Base-by-base conservation (phyloP, 306 rosid species). In the cucumber (Cucumis sativus) region DNA sequence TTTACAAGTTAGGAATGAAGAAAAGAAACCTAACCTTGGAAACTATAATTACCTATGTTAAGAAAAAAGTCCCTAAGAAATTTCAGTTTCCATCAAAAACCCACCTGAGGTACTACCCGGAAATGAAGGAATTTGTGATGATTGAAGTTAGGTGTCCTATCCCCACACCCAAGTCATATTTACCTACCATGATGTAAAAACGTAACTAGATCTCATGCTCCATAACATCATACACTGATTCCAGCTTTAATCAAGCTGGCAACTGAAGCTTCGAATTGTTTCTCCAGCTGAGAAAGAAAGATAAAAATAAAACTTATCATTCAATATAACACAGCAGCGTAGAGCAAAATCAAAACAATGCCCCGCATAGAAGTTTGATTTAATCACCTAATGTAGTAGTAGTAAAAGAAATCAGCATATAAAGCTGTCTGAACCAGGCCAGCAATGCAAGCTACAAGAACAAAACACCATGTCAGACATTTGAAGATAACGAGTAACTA, bases 341-440 rank as follows among this genome's bases (percentile, higher is more conserved):
- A 33, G 33, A 73, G 11, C 30, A 52, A 33, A 52, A 33, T 18
- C 17, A 52, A 25, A 73, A 16, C 30, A 17, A 45, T 43, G 3
- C 56, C 56, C 75, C 2, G 33, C 60, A 28, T 9, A 25, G 63
- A 51, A 56, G 72, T 21, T 71, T 61, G 49, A 64, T 43, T 41
- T 60, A 12, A 52, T 64, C 85, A 92, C 98, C 98, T 95, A 79
- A 88, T 77, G 79, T 88, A 95, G 83, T 95, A 95, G 87, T 89
- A 95, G 86, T 92, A 95, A 88, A 95, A 95, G 90, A 95, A 95
- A 88, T 95, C 99, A 33, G 92, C 97, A 80, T 95, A 95, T 57
- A 95, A 77, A 72, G 96, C 97, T 3, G 99, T 90, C 89, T 95
- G 99, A 86, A 92, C 88, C 84, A 92, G 86, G 71, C 99, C 97